Base-by-base conservation (phyloP, 2,329 filamentous ascomycete genomes). In the Achaetomium macrosporum region DNA sequence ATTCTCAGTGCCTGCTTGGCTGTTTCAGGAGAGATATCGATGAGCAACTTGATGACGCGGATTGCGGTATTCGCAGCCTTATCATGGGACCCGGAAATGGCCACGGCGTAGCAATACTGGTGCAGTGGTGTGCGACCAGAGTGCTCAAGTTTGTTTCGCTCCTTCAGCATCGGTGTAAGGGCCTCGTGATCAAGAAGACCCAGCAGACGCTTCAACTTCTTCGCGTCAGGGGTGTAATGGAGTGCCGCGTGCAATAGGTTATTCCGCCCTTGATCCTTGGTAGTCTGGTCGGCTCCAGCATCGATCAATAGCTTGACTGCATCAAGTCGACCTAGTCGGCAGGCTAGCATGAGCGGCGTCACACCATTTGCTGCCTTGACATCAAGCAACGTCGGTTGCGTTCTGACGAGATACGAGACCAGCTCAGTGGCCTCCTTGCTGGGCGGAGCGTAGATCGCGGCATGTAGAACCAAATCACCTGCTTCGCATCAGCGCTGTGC, bases 321-420 rank as follows among this genome's bases (percentile, higher is more conserved):
- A 1, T 81, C 71, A 15, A 75, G 60, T 17, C 78, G 76, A 11
- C 78, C 76, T 3, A 80, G 69, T 2, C 73, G 69, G 56, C 83
- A 85, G 1, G 88, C 87, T 10, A 88, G 65, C 51, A 83, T 76
- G 1, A 95, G 73, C 1, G 89, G 88, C 0, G 87, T 91, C 47
- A 77, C 71, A 0, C 81, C 81, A 8, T 71, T 63, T 1, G 72
- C 66, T 1, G 77, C 81, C 61, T 82, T 87, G 46, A 77, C 73
- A 52, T 90, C 81, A 1, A 95, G 76, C 2, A 78, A 36, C 3
- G 37, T 71, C 0, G 88, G 87, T 52, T 77, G 75, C 11, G 76
- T 73, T 25, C 83, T 74, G 47, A 88, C 67, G 2, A 95, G 72
- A 59, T 88, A 88, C 51, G 82, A 72, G 35, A 93, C 72, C 5